Percentiles rank a stretch among this genome's conserved stretches.
phyloP scores from a whole-genome alignment of 2,329 filamentous ascomycete genomes.

The Teratosphaeriaceae sp. region DNA sequence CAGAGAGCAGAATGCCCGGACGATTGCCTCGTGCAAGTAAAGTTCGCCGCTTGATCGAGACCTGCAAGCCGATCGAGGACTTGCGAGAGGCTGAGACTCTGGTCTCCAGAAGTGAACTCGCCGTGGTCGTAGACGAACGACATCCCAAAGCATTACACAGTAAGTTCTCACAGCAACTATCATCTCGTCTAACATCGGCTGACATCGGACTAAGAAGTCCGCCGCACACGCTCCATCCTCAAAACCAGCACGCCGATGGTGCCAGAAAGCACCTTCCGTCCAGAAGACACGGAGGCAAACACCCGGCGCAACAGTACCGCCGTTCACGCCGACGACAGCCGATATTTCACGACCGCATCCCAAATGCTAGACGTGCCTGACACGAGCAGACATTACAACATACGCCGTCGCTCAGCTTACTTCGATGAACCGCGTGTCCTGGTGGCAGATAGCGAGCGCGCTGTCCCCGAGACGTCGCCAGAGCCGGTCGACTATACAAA shows the following conservation, averaged over 20 bases:
- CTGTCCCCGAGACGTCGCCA: constrained; percentile 19
- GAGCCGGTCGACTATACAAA: constrained; percentile 12
- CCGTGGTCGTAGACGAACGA: background rate
- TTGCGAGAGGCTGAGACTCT: background rate
- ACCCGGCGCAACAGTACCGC: constrained; percentile 23
- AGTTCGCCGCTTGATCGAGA: constrained; percentile 17
- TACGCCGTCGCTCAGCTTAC: constrained; percentile 10
- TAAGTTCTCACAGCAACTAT: too few relatives aligned
- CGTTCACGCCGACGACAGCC: constrained; percentile 13
- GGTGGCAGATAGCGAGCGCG: constrained; percentile 16
- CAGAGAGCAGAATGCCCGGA: too few relatives aligned
- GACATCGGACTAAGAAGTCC: too few relatives aligned
- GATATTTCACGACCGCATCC: constrained; percentile 20
- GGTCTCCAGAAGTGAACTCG: background rate
- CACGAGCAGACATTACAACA: constrained; percentile 8
- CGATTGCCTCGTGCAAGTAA: too few relatives aligned
- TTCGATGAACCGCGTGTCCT: constrained; percentile 12
- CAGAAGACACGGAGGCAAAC: constrained; percentile 19
- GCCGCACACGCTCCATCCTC: constrained; percentile 18
- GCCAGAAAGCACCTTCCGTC: constrained; percentile 8
- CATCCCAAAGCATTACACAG: too few relatives aligned
- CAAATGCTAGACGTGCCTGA: constrained; percentile 9
- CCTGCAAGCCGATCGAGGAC: constrained; percentile 19
- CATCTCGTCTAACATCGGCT: too few relatives aligned
- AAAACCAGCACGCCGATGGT: constrained; percentile 12